Evolutionary conservation across 208 protist species (phyloP), one percentile per base, ranked within the genome.

Genomic region (Leishmania tarentolae): DNA sequence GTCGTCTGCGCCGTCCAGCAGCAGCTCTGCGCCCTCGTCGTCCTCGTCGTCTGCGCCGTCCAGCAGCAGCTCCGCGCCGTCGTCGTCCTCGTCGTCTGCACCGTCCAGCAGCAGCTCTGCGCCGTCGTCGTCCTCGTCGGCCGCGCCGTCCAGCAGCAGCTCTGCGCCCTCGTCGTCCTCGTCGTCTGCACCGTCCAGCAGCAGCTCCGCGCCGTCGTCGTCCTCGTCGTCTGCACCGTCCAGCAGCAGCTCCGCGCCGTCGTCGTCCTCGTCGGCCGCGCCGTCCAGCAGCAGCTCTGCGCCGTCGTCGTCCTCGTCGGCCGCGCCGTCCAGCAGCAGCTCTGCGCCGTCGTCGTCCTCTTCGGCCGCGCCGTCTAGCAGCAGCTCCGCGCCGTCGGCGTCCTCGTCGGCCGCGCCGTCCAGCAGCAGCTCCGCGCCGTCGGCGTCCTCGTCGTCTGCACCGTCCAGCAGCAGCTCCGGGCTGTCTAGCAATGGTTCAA

Each of bases 391-490:
- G 57, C 57, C 57, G 57, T 61, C 56, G 56, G 11, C 56, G 56
- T 63, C 57, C 19, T 63, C 57, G 57, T 63, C 57, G 57, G 28
- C 57, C 31, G 57, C 57, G 11, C 57, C 57, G 57, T 63, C 57
- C 57, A 63, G 57, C 57, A 63, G 57, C 57, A 63, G 57, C 57
- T 63, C 57, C 28, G 57, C 57, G 57, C 57, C 57, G 57, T 63
- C 57, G 57, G 7, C 57, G 57, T 63, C 57, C 19, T 63, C 57
- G 57, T 63, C 57, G 57, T 63, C 57, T 35, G 57, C 57, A 28
- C 57, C 57, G 57, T 63, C 57, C 57, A 63, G 57, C 57, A 63
- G 57, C 57, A 63, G 57, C 57, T 63, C 57, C 9, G 57, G 24
- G 57, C 57, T 28, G 57, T 63, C 57, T 21, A 71, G 66, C 74